Evolutionary conservation across 352 stramenopile genomes (phyloP).

Genomic region (Peronospora destructor): DNA sequence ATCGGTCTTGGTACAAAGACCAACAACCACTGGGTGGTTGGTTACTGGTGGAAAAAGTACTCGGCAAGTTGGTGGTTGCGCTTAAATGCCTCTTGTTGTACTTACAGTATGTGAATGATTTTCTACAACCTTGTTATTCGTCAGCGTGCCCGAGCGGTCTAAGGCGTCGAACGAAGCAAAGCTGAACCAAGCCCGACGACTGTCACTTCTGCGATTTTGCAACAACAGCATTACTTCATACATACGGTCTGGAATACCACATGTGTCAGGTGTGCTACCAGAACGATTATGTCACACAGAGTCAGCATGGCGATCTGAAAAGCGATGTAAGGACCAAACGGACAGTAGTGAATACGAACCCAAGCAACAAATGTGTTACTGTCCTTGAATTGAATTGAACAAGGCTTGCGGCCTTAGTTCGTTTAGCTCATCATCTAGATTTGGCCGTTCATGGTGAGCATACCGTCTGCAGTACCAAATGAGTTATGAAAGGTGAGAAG

Average conservation of each 20-base stretch:
- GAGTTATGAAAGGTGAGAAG: not conserved
- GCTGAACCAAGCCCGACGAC: constrained; percentile 47
- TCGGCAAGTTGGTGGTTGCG: constrained; percentile 26
- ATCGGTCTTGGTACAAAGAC: constrained; percentile 44
- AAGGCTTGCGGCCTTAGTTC: not conserved
- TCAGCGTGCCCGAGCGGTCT: no score
- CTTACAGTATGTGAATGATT: constrained; percentile 32
- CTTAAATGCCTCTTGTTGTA: not conserved
- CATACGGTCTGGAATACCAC: constrained; percentile 40
- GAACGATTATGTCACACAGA: constrained; percentile 21
- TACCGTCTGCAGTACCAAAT: constrained; percentile 11
- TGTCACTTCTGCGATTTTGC: constrained; percentile 43
- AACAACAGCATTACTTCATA: constrained; percentile 3
- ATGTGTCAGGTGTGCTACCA: constrained; percentile 42
- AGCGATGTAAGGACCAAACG: constrained; percentile 17
- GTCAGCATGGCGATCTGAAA: constrained; percentile 9
- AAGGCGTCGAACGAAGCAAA: constrained; percentile 53
- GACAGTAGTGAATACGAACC: constrained; percentile 9
- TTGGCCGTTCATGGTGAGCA: constrained; percentile 58
- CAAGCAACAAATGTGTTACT: not conserved
- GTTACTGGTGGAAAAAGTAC: constrained; percentile 37
- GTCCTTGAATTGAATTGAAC: not conserved
- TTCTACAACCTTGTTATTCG: constrained; percentile 62
- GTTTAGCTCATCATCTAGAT: constrained; percentile 31
- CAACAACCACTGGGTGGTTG: constrained; percentile 54